Conservation (phyloP, 1,139 yeast genomes). For the Diutina siamensis region DNA sequence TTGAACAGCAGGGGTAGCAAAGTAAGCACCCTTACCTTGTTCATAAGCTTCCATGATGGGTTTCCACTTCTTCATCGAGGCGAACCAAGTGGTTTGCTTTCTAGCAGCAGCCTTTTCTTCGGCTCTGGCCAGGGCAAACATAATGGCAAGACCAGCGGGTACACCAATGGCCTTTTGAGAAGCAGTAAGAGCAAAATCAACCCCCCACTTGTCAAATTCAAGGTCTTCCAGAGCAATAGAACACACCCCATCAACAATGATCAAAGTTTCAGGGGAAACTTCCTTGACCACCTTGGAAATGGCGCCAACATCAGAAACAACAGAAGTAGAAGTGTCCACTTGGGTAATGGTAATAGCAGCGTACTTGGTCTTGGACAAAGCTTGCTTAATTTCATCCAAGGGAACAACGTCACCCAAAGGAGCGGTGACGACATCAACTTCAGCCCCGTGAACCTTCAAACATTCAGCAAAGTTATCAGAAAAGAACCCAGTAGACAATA, state of each 20-base stretch:
- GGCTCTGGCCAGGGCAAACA: constrained; percentile 69
- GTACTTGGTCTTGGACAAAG: constrained; percentile 42
- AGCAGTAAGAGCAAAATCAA: constrained; percentile 82
- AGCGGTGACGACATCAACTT: constrained; percentile 58
- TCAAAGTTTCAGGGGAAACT: constrained; percentile 67
- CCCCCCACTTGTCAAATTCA: constrained; percentile 81
- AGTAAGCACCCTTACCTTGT: constrained; percentile 70
- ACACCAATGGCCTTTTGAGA: constrained; percentile 95
- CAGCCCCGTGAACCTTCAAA: constrained; percentile 59
- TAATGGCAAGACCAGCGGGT: constrained; percentile 83
- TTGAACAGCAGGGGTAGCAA: constrained; percentile 92
- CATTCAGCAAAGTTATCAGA: constrained; percentile 81
- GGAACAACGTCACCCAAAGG: constrained; percentile 65
- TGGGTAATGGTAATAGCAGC: constrained; percentile 78
- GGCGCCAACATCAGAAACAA: constrained; percentile 58
- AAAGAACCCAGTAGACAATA: constrained; percentile 87
- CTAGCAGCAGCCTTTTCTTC: constrained; percentile 46
- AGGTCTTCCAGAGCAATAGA: constrained; percentile 83
- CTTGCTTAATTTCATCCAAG: constrained; percentile 40
- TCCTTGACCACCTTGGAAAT: constrained; percentile 51
- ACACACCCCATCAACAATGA: constrained; percentile 90
- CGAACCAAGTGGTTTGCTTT: constrained; percentile 55
- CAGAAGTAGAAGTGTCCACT: constrained; percentile 94
- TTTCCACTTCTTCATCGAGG: constrained; percentile 75
- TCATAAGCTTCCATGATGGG: constrained; percentile 88